Evolutionary conservation across 106 monocot genomes (phyloP), one percentile per base, ranked within the genome.

Genomic region (Dendrobium chrysotoxum): DNA sequence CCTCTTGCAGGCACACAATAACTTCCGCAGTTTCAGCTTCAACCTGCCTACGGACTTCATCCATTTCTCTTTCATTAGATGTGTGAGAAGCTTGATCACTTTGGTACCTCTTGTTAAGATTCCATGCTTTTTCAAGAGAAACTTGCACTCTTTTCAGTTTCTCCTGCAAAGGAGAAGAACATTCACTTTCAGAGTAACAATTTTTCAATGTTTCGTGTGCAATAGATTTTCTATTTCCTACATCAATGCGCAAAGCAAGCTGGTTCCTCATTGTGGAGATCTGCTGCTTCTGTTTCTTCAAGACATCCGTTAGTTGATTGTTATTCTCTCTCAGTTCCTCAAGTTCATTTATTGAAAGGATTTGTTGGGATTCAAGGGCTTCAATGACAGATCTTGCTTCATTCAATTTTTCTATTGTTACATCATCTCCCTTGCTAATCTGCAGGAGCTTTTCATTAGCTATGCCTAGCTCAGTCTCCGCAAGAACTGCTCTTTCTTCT

Each of bases 11-110:
- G 82, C 90, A 92, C 44, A 95, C 81, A 82, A 95, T 98, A 6
- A 95, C 98, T 81, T 95, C 92, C 73, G 92, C 86, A 55, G 98
- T 95, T 82, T 94, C 98, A 73, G 77, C 83, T 88, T 98, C 98
- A 80, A 88, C 94, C 81, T 92, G 94, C 70, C 79, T 85, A 53
- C 89, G 82, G 13, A 91, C 83, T 86, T 95, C 92, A 76, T 95
- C 94, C 87, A 85, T 95, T 85, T 94, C 94, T 85, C 77, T 70
- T 77, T 94, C 89, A 79, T 86, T 53, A 77, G 77, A 85, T 53
- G 79, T 81, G 20, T 89, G 83, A 40, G 84, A 82, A 78, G 72
- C 84, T 53, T 85, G 80, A 80, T 94, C 86, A 67, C 25, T 82
- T 83, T 88, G 87, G 78, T 83, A 85, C 64, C 80, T 84, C 76